Conservation (phyloP, 257 asterid genomes). For the Fraxinus excelsior region DNA sequence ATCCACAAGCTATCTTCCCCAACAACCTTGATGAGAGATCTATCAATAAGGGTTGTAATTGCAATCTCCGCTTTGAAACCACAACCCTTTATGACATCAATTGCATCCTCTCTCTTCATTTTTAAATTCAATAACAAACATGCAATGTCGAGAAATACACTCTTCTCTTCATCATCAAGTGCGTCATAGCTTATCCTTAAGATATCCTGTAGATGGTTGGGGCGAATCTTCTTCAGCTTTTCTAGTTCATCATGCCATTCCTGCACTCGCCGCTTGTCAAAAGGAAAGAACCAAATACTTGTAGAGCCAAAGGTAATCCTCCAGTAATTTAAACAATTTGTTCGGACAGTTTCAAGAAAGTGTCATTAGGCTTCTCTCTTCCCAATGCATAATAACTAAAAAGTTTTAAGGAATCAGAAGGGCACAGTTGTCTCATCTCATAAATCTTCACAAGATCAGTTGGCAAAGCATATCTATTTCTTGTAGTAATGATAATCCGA, state of each 20-base stretch:
- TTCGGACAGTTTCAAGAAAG: constrained; percentile 20
- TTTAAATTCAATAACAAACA: constrained; percentile 32
- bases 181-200: constrained; percentile 34
- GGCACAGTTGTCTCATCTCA: constrained; percentile 18
- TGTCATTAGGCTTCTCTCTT: constrained; percentile 31
- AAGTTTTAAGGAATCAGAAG: constrained; percentile 25
- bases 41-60: constrained; percentile 27
- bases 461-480: constrained; percentile 30
- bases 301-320: constrained; percentile 40
- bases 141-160: constrained; percentile 39
- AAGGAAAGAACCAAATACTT: constrained; percentile 37
- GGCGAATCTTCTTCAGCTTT: constrained; percentile 37
- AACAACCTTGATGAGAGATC: constrained; percentile 32
- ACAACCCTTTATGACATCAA: constrained; percentile 34
- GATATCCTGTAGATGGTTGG: constrained; percentile 28
- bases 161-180: constrained; percentile 32
- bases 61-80: constrained; percentile 34
- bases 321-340: constrained; percentile 26
- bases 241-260: constrained; percentile 31
- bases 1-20: constrained; percentile 35
- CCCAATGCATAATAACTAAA: constrained; percentile 38
- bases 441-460: constrained; percentile 10
- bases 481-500: constrained; percentile 30
- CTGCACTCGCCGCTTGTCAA: constrained; percentile 29
- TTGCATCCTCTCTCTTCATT: constrained; percentile 32